Percentiles rank a stretch among this genome's conserved stretches.
Evolutionary conservation across 371 early-diverging fungal genomes (phyloP).

Genomic region (Mucor racemosus): DNA sequence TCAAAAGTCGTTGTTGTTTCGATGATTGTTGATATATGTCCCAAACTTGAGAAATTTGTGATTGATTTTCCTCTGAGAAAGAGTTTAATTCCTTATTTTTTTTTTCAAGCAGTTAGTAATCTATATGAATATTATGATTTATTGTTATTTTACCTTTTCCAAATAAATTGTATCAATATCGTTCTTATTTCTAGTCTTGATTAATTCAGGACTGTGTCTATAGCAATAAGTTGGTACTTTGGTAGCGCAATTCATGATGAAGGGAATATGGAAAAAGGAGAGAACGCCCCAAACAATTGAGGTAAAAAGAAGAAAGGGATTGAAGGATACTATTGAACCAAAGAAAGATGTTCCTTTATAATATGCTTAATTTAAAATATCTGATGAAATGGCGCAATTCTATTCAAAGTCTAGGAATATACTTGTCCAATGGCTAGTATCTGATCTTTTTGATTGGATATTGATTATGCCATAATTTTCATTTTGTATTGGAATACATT

Average conservation of each 20-base stretch:
- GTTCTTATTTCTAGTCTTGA: conserved; percentile 24
- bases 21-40: conserved; percentile 51
- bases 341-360: neutral
- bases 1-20: conserved; percentile 52
- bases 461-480: conserved; percentile 18
- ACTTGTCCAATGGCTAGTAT: conserved; percentile 3
- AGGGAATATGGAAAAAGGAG: neutral
- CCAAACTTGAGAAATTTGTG: conserved; percentile 57
- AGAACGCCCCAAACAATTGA: neutral
- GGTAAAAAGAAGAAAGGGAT: neutral
- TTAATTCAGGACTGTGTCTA: conserved; percentile 31
- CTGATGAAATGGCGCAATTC: conserved; percentile 28
- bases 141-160: conserved; percentile 11
- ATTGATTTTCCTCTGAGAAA: conserved; percentile 43
- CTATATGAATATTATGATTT: no score
- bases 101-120: neutral
- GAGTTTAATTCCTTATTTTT: conserved; percentile 20
- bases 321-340: neutral
- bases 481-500: conserved; percentile 3
- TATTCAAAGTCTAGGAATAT: neutral
- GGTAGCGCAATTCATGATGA: conserved; percentile 22
- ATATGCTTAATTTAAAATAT: conserved; percentile 7
- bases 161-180: conserved; percentile 17
- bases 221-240: conserved; percentile 22
- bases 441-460: conserved; percentile 13